These are phyloP conservation scores for Penicillium freii DNA, from an alignment of 2,329 filamentous ascomycete species.

Conservation along the genomic window DNA sequence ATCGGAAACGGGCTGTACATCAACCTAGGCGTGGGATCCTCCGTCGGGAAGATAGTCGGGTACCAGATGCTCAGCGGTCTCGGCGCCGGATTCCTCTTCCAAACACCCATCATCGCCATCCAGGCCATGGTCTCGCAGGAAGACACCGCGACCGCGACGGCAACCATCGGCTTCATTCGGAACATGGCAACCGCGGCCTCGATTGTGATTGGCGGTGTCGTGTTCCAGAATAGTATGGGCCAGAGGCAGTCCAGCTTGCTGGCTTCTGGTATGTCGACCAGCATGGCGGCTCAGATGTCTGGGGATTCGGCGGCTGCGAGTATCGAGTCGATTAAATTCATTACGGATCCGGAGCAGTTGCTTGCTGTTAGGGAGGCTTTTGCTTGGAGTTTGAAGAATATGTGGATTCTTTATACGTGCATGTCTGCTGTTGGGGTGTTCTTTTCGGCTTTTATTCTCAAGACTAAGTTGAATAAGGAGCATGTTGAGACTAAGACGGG, in stretches of 20 bases:
- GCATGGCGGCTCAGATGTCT: slow-evolving; percentile 31
- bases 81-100: slow-evolving; percentile 54
- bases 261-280: slow-evolving; percentile 47
- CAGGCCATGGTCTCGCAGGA: slow-evolving; percentile 53
- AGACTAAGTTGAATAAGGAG: slow-evolving; percentile 47
- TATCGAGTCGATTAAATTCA: slow-evolving; percentile 43
- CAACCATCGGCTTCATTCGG: slow-evolving; percentile 57
- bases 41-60: slow-evolving; percentile 45
- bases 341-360: slow-evolving; percentile 41
- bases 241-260: slow-evolving; percentile 54
- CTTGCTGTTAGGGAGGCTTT: slow-evolving; percentile 47
- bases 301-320: slow-evolving; percentile 49
- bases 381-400: slow-evolving; percentile 50
- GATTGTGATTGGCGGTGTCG: slow-evolving; percentile 71
- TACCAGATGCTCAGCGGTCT: slow-evolving; percentile 53
- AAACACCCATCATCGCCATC: slow-evolving; percentile 56
- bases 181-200: slow-evolving; percentile 67
- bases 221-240: slow-evolving; percentile 66
- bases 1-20: slow-evolving; percentile 52
- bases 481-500: slow-evolving; percentile 55
- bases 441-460: slow-evolving; percentile 47
- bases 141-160: slow-evolving; percentile 53
- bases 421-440: slow-evolving; percentile 44
- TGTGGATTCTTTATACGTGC: slow-evolving; percentile 51
- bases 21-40: slow-evolving; percentile 36